Conservation (phyloP, 2,329 filamentous ascomycete genomes). For the Phialophora chinensis region DNA sequence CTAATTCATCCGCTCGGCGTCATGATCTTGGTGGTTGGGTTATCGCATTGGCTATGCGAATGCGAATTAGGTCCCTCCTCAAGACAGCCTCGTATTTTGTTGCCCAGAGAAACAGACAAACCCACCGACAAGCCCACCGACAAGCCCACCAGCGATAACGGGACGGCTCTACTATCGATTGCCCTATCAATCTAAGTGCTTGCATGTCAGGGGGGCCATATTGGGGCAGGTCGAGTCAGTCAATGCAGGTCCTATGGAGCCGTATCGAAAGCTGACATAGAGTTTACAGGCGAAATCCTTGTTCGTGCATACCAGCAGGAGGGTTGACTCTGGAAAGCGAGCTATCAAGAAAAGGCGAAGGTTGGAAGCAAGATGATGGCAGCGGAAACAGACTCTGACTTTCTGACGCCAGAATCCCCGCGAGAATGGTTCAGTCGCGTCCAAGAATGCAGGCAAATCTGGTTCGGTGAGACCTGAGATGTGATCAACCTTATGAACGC, state of each 20-base stretch:
- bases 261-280: not conserved
- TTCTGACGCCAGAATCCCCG: not conserved
- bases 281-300: slow-evolving; percentile 8
- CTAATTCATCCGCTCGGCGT: not conserved
- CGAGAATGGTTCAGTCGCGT: slow-evolving; percentile 3
- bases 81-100: not conserved
- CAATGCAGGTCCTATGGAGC: slow-evolving; percentile 14
- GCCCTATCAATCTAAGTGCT: slow-evolving; percentile 32
- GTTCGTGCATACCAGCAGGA: slow-evolving; percentile 20
- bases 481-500: not conserved
- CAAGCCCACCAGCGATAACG: slow-evolving; percentile 25
- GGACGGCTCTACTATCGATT: slow-evolving; percentile 15
- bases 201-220: slow-evolving; percentile 24
- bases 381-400: not conserved
- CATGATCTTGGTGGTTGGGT: slow-evolving; percentile 1
- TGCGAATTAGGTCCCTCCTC: not conserved
- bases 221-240: slow-evolving; percentile 14
- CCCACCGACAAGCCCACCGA: too few relatives aligned
- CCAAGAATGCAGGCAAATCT: slow-evolving; percentile 17
- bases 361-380: not conserved
- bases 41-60: not conserved
- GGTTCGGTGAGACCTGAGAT: slow-evolving; percentile 13
- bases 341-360: not conserved
- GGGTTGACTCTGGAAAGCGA: not conserved
- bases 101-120: slow-evolving; percentile 1